Conservation (phyloP, 1,284 basidiomycete species). For the Puccinia hordei region DNA sequence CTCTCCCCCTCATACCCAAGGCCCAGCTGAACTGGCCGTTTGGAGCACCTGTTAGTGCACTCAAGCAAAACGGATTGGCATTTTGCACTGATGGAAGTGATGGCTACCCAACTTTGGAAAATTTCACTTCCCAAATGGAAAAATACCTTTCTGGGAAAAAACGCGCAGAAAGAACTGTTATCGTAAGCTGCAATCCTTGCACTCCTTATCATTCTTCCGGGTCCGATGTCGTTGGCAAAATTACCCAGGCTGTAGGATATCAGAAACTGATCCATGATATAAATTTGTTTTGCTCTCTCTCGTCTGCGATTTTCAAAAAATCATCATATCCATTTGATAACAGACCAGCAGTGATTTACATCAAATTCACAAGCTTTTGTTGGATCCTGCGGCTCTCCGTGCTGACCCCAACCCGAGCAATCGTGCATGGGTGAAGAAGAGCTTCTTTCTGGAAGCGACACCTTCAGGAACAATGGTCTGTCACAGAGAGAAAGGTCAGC, state of each 20-base stretch:
- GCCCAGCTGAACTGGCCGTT: neutral
- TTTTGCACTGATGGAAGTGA: slow-evolving; percentile 34
- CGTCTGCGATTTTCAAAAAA: neutral
- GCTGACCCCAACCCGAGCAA: slow-evolving; percentile 30
- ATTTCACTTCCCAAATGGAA: slow-evolving; percentile 36
- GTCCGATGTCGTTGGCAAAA: no score
- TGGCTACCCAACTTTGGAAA: slow-evolving; percentile 33
- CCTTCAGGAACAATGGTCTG: slow-evolving; percentile 22
- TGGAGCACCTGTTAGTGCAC: neutral
- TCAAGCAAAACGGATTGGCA: neutral
- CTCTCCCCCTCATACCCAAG: neutral
- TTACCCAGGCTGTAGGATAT: no score
- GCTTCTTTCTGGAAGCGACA: slow-evolving; percentile 27
- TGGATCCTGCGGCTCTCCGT: slow-evolving; percentile 20
- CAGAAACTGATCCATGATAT: no score
- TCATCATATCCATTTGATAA: slow-evolving; percentile 2
- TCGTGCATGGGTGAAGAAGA: slow-evolving; percentile 38
- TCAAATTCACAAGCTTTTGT: slow-evolving; percentile 27
- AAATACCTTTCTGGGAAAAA: slow-evolving; percentile 34
- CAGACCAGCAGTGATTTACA: slow-evolving; percentile 29
- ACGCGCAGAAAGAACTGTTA: slow-evolving; percentile 36
- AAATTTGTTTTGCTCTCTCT: neutral
- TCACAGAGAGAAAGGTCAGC: slow-evolving; percentile 37
- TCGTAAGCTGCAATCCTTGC: neutral
- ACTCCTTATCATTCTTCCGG: no score